Evolutionary conservation across 148 eudicot species (phyloP).

Genomic region (Dianthus caryophyllus): DNA sequence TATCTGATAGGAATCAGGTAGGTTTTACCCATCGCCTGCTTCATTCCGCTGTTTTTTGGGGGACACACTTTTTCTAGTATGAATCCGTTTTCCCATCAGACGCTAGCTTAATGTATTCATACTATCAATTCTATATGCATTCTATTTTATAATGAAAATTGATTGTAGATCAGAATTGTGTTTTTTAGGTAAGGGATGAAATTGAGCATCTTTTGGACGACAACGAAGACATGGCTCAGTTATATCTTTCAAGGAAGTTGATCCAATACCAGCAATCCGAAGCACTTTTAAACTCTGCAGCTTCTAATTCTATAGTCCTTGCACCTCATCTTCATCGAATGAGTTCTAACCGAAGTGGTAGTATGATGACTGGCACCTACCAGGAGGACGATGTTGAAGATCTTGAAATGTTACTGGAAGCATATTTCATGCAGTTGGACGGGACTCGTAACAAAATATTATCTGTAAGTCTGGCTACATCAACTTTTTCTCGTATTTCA

Average conservation of each 20-base stretch:
- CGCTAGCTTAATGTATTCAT: neutral
- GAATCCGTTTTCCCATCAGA: neutral
- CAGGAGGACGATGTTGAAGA: constrained; percentile 77
- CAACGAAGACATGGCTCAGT: constrained; percentile 90
- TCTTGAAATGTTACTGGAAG: constrained; percentile 91
- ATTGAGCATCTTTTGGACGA: constrained; percentile 97
- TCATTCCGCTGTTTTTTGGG: neutral
- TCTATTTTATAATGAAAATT: constrained; percentile 2
- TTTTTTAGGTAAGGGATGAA: constrained; percentile 86
- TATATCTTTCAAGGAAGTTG: constrained; percentile 86
- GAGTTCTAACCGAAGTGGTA: constrained; percentile 71
- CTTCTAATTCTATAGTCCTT: constrained; percentile 45
- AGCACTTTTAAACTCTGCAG: constrained; percentile 39
- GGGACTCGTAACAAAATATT: constrained; percentile 90
- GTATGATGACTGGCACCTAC: constrained; percentile 59
- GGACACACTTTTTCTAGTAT: neutral
- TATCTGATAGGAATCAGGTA: neutral
- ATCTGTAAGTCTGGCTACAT: constrained; percentile 48
- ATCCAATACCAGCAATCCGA: constrained; percentile 79
- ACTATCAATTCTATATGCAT: neutral
- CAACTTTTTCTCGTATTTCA: neutral
- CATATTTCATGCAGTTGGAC: constrained; percentile 95
- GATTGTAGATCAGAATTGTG: neutral
- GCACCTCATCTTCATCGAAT: constrained; percentile 49
- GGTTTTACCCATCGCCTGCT: neutral